Conservation (phyloP, 1,139 yeast species). For the Kluyveromyces sp. region DNA sequence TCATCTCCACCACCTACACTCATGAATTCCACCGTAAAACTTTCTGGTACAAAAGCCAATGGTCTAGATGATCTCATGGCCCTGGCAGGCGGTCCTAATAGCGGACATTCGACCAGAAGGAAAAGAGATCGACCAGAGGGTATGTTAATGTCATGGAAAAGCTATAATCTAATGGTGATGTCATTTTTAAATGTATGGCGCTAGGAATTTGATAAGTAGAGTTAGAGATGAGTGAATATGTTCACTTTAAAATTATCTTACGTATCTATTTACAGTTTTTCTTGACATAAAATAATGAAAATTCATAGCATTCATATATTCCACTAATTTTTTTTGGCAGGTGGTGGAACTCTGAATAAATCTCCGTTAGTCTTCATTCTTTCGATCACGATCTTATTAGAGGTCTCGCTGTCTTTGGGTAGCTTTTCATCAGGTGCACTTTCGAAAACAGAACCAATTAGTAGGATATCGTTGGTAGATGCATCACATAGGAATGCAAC, state of each 20-base stretch:
- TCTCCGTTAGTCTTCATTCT: constrained; percentile 47
- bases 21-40: constrained; percentile 10
- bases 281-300: not conserved
- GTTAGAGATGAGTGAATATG: not conserved
- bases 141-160: constrained; percentile 72
- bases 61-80: constrained; percentile 67
- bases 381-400: constrained; percentile 33
- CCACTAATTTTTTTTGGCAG: constrained; percentile 1
- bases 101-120: constrained; percentile 36
- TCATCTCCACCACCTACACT: constrained; percentile 12
- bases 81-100: constrained; percentile 19
- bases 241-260: not conserved
- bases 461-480: constrained; percentile 50
- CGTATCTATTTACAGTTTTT: not conserved
- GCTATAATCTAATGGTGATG: constrained; percentile 8
- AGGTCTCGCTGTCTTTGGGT: constrained; percentile 29
- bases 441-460: constrained; percentile 81
- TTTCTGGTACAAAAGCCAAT: constrained; percentile 29
- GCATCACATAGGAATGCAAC: constrained; percentile 74
- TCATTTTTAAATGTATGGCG: not conserved
- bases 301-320: not conserved
- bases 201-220: not conserved
- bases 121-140: constrained; percentile 53
- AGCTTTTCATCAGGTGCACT: constrained; percentile 37
- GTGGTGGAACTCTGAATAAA: constrained; percentile 38